Conservation (phyloP, 129 eudicot genomes). For the Pseudognaphalium luteoalbum region DNA sequence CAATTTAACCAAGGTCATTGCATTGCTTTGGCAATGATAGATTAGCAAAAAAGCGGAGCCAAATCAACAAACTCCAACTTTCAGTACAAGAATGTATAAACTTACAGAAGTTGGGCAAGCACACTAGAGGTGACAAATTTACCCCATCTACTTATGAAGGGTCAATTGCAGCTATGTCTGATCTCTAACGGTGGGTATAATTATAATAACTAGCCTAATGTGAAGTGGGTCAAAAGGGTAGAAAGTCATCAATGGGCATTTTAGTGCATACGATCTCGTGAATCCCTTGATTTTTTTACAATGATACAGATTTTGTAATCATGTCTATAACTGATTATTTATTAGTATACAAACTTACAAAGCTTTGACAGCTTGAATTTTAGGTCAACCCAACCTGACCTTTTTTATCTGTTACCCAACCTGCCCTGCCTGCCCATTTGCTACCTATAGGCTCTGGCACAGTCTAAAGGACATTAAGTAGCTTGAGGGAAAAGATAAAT, state of each 20-base stretch:
- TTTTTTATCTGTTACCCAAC: neutral
- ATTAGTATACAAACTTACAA: too few species aligned
- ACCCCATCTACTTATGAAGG: neutral
- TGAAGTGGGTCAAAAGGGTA: neutral
- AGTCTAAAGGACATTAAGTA: neutral
- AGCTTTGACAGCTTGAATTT: too few species aligned
- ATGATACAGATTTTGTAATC: neutral
- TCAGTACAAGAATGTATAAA: neutral
- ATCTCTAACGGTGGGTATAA: neutral
- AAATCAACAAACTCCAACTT: constrained; percentile 3
- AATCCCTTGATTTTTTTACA: neutral
- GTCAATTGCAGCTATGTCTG: neutral
- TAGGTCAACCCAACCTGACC: neutral
- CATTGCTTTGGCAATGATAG: constrained; percentile 1
- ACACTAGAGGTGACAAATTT: neutral
- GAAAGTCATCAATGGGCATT: neutral
- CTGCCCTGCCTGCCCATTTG: neutral
- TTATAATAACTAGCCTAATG: neutral
- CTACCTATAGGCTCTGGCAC: neutral
- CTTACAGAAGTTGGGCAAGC: neutral
- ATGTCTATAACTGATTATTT: too few species aligned
- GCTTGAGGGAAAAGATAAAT: constrained; percentile 17
- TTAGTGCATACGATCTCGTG: neutral
- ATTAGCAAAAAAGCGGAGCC: neutral
- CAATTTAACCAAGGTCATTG: constrained; percentile 1